A percentile compares a stretch with the other conserved stretches of the same genome.
Conservation (phyloP, 2,329 filamentous ascomycete genomes). For the Aspergillus ochraceus region DNA sequence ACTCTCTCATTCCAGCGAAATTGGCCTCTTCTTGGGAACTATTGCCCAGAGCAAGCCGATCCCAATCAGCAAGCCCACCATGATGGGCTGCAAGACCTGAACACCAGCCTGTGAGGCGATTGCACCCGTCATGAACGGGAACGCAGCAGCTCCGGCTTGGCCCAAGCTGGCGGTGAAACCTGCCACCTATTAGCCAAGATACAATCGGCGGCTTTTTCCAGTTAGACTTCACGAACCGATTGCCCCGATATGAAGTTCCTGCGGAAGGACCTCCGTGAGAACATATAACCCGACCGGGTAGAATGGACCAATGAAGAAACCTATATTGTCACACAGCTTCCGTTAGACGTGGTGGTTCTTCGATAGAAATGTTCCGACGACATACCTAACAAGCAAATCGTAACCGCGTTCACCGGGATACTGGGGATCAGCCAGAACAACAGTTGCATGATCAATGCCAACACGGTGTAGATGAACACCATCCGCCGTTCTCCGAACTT, state of each 20-base stretch:
- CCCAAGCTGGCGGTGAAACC: conserved; percentile 26
- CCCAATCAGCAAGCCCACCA: conserved; percentile 22
- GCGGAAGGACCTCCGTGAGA: conserved; percentile 23
- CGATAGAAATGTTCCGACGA: not conserved
- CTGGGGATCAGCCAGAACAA: conserved; percentile 25
- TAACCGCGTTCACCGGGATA: conserved; percentile 23
- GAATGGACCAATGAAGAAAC: conserved; percentile 28
- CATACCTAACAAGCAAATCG: conserved; percentile 24
- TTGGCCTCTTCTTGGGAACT: conserved; percentile 15
- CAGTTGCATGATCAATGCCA: conserved; percentile 21
- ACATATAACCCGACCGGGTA: conserved; percentile 27
- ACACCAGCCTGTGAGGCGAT: conserved; percentile 25
- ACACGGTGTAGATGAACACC: conserved; percentile 21
- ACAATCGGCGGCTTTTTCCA: too few relatives aligned
- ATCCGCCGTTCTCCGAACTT: conserved; percentile 24
- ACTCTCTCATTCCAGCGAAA: conserved; percentile 4
- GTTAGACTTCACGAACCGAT: conserved; percentile 17
- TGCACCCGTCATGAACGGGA: conserved; percentile 25
- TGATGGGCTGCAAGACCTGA: conserved; percentile 26
- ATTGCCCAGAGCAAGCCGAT: conserved; percentile 24
- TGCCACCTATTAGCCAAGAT: not conserved
- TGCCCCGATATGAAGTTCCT: conserved; percentile 23
- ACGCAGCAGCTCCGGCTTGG: conserved; percentile 23
- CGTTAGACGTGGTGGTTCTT: not conserved
- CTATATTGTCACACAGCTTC: conserved; percentile 3